phyloP scores from a whole-genome alignment of 192 early-diverging fungal species.

The Backusella tarrabulga region DNA sequence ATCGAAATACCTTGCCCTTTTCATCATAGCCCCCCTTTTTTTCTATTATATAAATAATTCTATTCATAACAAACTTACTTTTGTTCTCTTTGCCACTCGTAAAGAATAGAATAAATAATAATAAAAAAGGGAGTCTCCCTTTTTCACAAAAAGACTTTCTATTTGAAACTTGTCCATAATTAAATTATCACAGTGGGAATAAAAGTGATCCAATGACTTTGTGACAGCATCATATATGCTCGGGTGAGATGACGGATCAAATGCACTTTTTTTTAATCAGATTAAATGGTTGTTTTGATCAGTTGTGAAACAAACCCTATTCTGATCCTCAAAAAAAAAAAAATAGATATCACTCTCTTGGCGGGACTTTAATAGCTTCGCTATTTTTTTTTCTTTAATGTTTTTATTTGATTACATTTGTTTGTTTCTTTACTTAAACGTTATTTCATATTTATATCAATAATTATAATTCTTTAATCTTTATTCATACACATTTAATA shows the following conservation, averaged over 20 bases:
- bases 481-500: background rate
- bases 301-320: background rate
- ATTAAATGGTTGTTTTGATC: background rate
- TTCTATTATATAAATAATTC: background rate
- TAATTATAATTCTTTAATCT: background rate
- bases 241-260: background rate
- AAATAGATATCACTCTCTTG: too few relatives aligned
- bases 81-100: background rate
- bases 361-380: background rate
- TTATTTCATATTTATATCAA: background rate
- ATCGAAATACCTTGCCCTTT: background rate
- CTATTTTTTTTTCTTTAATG: background rate
- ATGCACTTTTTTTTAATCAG: background rate
- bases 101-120: background rate
- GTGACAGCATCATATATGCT: background rate
- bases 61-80: background rate
- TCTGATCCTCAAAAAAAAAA: background rate
- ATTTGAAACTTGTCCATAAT: constrained; percentile 3
- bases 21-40: background rate
- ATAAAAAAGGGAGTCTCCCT: background rate
- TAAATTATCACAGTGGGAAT: background rate
- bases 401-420: constrained; percentile 1
- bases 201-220: background rate
- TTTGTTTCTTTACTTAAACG: constrained; percentile 2
- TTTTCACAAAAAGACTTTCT: background rate